Percentiles rank a stretch among this genome's conserved stretches.
phyloP scores from a whole-genome alignment of 2,329 filamentous ascomycete genomes.

The Fusarium globosum region DNA sequence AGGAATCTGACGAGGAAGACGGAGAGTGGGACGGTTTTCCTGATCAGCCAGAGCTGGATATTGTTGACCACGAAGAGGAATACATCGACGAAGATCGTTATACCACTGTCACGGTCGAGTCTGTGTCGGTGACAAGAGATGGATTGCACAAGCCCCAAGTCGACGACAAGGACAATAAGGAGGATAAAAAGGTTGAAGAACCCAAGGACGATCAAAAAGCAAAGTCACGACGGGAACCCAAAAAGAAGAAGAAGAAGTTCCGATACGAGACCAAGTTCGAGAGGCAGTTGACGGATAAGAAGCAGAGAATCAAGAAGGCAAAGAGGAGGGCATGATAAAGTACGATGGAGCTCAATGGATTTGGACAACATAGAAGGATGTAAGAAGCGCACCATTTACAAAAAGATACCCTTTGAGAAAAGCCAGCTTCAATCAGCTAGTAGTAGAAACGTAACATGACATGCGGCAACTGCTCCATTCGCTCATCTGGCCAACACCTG shows the following conservation, averaged over 20 bases:
- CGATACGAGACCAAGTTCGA: constrained; percentile 92
- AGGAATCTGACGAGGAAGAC: constrained; percentile 56
- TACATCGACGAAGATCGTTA: constrained; percentile 97
- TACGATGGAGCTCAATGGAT: constrained; percentile 8
- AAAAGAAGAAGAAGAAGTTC: constrained; percentile 92
- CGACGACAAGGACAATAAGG: constrained; percentile 52
- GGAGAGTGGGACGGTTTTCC: constrained; percentile 75
- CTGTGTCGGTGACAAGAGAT: constrained; percentile 81
- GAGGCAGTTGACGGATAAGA: constrained; percentile 77
- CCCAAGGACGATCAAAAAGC: constrained; percentile 44
- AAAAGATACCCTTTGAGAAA: constrained; percentile 49
- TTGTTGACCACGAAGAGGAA: constrained; percentile 86
- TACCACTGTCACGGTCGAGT: constrained; percentile 93
- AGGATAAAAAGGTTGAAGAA: constrained; percentile 46
- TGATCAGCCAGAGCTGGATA: constrained; percentile 59
- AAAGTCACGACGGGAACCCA: constrained; percentile 58
- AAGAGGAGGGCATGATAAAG: constrained; percentile 15
- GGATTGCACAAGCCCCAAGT: constrained; percentile 70
- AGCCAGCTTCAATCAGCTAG: constrained; percentile 46
- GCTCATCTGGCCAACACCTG: constrained; percentile 44
- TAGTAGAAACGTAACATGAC: constrained; percentile 49
- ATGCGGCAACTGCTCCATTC: constrained; percentile 47
- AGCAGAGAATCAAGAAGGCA: constrained; percentile 72
- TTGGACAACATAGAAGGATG: constrained; percentile 31
- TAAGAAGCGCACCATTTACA: constrained; percentile 37